A percentile compares a stretch with the other conserved stretches of the same genome.
Conservation (phyloP, 2,329 filamentous ascomycete genomes). For the Talaromyces sp. region DNA sequence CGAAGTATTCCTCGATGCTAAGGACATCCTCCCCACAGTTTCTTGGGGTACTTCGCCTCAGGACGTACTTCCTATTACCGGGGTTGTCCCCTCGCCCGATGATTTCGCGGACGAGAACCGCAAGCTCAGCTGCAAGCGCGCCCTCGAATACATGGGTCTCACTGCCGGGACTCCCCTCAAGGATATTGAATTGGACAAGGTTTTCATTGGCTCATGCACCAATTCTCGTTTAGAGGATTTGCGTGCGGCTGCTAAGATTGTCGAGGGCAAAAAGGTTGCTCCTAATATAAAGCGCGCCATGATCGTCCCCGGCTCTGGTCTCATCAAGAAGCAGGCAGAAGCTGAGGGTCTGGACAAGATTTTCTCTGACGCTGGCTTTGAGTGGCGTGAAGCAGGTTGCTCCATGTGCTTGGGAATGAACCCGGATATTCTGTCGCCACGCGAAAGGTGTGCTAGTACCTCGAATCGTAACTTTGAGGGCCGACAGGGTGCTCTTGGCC, state of each 20-base stretch:
- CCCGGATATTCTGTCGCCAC: slow-evolving; percentile 87
- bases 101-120: slow-evolving; percentile 75
- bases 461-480: slow-evolving; percentile 98
- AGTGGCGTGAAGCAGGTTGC: slow-evolving; percentile 97
- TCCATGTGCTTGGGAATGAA: slow-evolving; percentile 99
- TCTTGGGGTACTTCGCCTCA: slow-evolving; percentile 97
- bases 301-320: slow-evolving; percentile 91
- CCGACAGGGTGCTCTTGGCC: slow-evolving; percentile 82
- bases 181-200: slow-evolving; percentile 88
- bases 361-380: slow-evolving; percentile 86
- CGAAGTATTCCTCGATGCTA: slow-evolving; percentile 82
- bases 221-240: slow-evolving; percentile 97
- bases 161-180: slow-evolving; percentile 81
- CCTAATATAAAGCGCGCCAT: slow-evolving; percentile 87
- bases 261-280: slow-evolving; percentile 82
- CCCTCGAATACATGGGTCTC: slow-evolving; percentile 95
- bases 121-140: slow-evolving; percentile 71
- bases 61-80: slow-evolving; percentile 91
- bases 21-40: slow-evolving; percentile 88
- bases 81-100: slow-evolving; percentile 82
- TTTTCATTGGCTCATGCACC: slow-evolving; percentile 97
- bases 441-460: slow-evolving; percentile 90
- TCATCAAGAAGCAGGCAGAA: slow-evolving; percentile 90
- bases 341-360: slow-evolving; percentile 88
- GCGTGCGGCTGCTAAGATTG: slow-evolving; percentile 75